Base-by-base conservation (phyloP, 371 early-diverging fungal species). In the Thermomucor indicae-seudaticae region DNA sequence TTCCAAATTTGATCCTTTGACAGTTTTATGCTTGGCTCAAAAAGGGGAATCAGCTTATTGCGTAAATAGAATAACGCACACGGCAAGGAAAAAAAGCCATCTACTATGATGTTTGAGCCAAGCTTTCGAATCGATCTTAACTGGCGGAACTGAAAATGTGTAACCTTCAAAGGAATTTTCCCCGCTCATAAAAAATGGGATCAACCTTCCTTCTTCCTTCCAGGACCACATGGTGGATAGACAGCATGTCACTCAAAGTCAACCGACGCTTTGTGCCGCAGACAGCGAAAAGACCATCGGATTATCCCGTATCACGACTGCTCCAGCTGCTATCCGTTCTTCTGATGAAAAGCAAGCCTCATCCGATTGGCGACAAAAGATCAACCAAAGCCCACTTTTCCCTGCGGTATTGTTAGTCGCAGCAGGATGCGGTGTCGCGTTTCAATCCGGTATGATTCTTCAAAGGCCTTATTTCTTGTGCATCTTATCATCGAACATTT, bases 391-490 rank as follows among this genome's bases (percentile, higher is more conserved):
- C 20, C 5, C 19, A 7, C 7, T 46, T 10, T 41, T 32, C 42
- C 27, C 42, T 29, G 22, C 35, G 3, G 16, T 51, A 1, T 10
- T 51, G 32, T 16, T 51, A 28, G 23, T 51, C 6, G 44, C 34
- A n/a, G 54, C 47, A 8, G 54, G 54, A 3, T 40, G 30, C 4
- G 54, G 42, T 4, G 54, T 54, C 6, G 54, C 54, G 3, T 39
- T 54, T 16, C 47, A 54, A 47, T 25, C 47, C 11, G 47, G 47
- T 54, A n/a, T 25, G 24, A 14, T 39, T 17, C 0, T 19, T 46
- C 19, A 5, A 16, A 22, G 25, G 8, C 8, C 27, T 31, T 17
- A 48, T 38, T 5, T 32, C 8, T 23, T 23, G 1, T 14, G 24
- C 1, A 11, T 16, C 6, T 35, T 1, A 34, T 42, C 20, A 10